Base-by-base conservation (phyloP, 495 filamentous ascomycete species). In the Podospora pseudoanserina region DNA sequence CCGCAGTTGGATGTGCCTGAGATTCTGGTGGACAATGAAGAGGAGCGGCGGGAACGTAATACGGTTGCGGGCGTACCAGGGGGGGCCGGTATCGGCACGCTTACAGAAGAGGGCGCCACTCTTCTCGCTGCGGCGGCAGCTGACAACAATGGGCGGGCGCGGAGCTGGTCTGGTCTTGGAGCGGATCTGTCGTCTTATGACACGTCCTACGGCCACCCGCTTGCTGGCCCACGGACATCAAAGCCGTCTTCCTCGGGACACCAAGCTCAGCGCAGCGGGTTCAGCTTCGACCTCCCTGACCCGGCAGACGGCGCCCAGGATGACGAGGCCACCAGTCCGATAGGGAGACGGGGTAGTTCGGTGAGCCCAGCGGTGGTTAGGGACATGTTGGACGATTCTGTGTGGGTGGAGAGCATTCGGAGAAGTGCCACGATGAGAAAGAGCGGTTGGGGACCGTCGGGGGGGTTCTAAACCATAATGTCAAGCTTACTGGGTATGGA, bases 351-450 rank as follows among this genome's bases (percentile, higher is more conserved):
- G 2, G 85, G 88, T 68, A 94, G 91, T 74, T 81, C 85, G 30
- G 91, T 94, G 66, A 92, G 88, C 68, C 88, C 90, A 61, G 86
- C 89, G 60, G 90, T 94, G 74, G 90, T 95, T 68, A 86, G 93
- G 79, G 86, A 91, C 65, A 88, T 92, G 73, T 82, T 97, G 30
- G 90, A 92, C 71, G 89, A 92, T 70, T 95, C 92, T 54, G 91
- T 89, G 20, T 97, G 94, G 94, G 91, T 93, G 63, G 90, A 93
- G 79, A 96, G 92, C 82, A 92, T 97, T 62, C 84, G 93, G 68
- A 86, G 92, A 65, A 96, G 93, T 79, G 92, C 95, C 69, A 96
- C 92, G 61, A 86, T 88, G 80, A 87, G 89, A 60, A 70, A 68
- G 63, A 68, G 65, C 30, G 63, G 67, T 57, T 63, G 73, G 70